Conservation (phyloP, 768 basidiomycete genomes). For the Hemileccinum impolitum region DNA sequence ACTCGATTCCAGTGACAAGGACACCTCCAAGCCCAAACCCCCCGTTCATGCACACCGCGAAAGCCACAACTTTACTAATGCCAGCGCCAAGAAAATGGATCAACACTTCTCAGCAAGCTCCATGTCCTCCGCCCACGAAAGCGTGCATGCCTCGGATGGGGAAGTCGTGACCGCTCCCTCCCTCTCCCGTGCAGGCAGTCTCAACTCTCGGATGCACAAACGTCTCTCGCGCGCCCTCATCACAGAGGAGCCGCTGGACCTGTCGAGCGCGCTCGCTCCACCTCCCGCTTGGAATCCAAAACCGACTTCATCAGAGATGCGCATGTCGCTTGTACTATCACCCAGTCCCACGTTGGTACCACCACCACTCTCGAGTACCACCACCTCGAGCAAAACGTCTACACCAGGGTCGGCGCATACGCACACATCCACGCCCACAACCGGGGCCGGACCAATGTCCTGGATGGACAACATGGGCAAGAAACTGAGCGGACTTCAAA, state of each 20-base stretch:
- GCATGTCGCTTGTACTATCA: conserved; percentile 6
- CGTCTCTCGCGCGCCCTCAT: conserved; percentile 2
- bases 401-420: background rate
- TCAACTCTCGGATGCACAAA: conserved; percentile 13
- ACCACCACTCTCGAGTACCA: background rate
- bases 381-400: background rate
- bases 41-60: conserved; percentile 6
- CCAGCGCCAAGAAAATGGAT: conserved; percentile 19
- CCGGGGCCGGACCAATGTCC: conserved; percentile 29
- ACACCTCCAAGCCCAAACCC: background rate
- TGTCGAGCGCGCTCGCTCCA: background rate
- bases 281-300: background rate
- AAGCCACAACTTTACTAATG: conserved; percentile 22
- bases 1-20: background rate
- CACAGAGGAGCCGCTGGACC: background rate
- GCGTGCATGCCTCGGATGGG: background rate
- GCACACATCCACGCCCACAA: conserved; percentile 20
- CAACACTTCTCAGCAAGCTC: conserved; percentile 46
- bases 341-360: conserved; percentile 14
- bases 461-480: conserved; percentile 62
- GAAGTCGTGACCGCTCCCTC: conserved; percentile 1
- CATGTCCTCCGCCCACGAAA: conserved; percentile 41
- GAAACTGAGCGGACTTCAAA: conserved; percentile 57
- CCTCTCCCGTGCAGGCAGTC: conserved; percentile 16
- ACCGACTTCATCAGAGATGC: conserved; percentile 5